These are phyloP conservation scores for Hydnum rufescens DNA, from an alignment of 768 basidiomycete species.

Conservation along the genomic window DNA sequence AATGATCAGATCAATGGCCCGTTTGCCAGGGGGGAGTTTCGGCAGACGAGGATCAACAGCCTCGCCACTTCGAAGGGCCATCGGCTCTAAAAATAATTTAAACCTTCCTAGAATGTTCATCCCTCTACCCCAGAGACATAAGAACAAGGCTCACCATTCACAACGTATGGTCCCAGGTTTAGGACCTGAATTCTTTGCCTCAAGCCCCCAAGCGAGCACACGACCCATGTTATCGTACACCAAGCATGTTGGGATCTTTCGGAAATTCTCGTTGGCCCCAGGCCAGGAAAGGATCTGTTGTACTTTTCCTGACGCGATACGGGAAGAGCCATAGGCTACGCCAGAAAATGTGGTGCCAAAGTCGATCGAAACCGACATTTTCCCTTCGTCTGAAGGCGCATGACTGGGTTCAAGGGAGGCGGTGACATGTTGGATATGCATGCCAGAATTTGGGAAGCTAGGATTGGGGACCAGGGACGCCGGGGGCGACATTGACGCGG, in stretches of 20 bases:
- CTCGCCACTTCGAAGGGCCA: conserved; percentile 53
- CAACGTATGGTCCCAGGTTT: conserved; percentile 42
- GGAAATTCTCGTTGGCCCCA: conserved; percentile 66
- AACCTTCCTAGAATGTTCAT: no score
- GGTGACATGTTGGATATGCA: background rate
- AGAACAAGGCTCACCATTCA: conserved; percentile 27
- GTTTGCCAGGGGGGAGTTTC: conserved; percentile 27
- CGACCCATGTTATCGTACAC: conserved; percentile 56
- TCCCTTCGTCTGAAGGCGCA: background rate
- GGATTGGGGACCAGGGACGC: background rate
- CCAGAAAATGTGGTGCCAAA: conserved; percentile 71
- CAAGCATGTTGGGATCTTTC: conserved; percentile 75
- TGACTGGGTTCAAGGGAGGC: background rate
- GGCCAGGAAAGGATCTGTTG: conserved; percentile 81
- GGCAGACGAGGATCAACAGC: conserved; percentile 60
- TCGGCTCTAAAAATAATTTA: conserved; percentile 73
- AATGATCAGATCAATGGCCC: conserved; percentile 44
- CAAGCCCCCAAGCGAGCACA: conserved; percentile 69
- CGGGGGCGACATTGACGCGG: background rate
- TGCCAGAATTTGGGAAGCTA: background rate
- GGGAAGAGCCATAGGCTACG: conserved; percentile 72
- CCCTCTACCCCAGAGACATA: conserved; percentile 13
- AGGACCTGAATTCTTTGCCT: conserved; percentile 64
- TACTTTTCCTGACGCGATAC: conserved; percentile 56
- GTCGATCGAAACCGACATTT: conserved; percentile 1